These are phyloP conservation scores for Mycena olivaceomarginata DNA, from an alignment of 768 basidiomycete genomes.

Conservation along the genomic window DNA sequence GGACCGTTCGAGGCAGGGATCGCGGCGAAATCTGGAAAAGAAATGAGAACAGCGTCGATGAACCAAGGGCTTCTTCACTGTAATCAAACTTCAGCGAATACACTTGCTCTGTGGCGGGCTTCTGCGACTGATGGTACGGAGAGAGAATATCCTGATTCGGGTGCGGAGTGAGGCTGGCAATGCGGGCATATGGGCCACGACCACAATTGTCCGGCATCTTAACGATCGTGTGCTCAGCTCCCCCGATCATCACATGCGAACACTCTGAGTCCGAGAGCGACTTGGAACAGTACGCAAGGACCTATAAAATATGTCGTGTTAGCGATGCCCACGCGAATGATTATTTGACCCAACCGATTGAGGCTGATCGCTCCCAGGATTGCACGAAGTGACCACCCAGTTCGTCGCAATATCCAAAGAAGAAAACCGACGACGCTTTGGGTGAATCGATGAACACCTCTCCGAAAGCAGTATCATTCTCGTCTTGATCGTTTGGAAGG, in stretches of 20 bases:
- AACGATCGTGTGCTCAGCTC: slow-evolving; percentile 50
- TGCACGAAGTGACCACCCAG: slow-evolving; percentile 27
- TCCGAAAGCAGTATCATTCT: slow-evolving; percentile 42
- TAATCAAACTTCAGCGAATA: slow-evolving; percentile 46
- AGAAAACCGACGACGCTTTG: slow-evolving; percentile 10
- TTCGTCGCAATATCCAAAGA: slow-evolving; percentile 13
- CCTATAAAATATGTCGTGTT: slow-evolving; percentile 21
- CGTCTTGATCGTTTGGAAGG: slow-evolving; percentile 16
- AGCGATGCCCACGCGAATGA: not conserved
- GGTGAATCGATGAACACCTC: slow-evolving; percentile 49
- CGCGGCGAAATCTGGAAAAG: slow-evolving; percentile 36
- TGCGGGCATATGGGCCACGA: slow-evolving; percentile 50
- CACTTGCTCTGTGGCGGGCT: slow-evolving; percentile 44
- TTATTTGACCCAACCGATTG: slow-evolving; percentile 9
- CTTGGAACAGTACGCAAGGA: slow-evolving; percentile 46
- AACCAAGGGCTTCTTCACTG: not conserved
- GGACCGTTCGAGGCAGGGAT: slow-evolving; percentile 41
- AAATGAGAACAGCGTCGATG: not conserved
- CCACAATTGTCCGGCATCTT: slow-evolving; percentile 49
- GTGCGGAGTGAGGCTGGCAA: slow-evolving; percentile 45
- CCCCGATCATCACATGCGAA: slow-evolving; percentile 48
- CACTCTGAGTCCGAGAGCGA: slow-evolving; percentile 36
- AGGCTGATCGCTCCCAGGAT: slow-evolving; percentile 12
- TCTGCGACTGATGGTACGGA: slow-evolving; percentile 34
- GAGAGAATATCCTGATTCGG: slow-evolving; percentile 43